phyloP scores from a whole-genome alignment of 2,329 filamentous ascomycete genomes.

The Talaromyces piceae region DNA sequence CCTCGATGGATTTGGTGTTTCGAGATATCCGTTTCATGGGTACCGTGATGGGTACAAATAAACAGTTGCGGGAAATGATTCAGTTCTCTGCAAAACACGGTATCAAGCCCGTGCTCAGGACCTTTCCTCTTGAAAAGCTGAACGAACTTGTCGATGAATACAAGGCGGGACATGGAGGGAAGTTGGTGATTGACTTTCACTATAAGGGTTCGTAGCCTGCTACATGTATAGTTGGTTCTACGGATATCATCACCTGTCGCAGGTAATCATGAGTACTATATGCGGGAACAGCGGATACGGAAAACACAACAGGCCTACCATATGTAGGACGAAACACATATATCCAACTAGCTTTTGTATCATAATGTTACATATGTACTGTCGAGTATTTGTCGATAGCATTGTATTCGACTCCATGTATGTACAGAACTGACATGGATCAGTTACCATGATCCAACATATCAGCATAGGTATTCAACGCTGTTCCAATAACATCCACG shows the following conservation, averaged over 20 bases:
- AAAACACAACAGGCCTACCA: no score
- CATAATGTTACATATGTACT: no score
- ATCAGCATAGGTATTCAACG: slow-evolving; percentile 34
- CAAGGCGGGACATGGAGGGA: slow-evolving; percentile 14
- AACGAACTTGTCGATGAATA: slow-evolving; percentile 18
- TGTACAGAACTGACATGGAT: no score
- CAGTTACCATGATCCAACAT: slow-evolving; percentile 37
- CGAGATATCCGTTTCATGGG: slow-evolving; percentile 19
- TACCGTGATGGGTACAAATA: slow-evolving; percentile 17
- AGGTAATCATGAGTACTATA: neutral
- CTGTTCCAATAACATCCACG: slow-evolving; percentile 35
- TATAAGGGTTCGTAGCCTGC: neutral
- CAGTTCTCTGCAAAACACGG: slow-evolving; percentile 16
- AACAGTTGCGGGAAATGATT: slow-evolving; percentile 17
- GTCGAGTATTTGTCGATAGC: no score
- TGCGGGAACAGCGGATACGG: no score
- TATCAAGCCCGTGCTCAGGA: slow-evolving; percentile 14
- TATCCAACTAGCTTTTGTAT: no score
- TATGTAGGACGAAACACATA: no score
- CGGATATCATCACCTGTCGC: neutral
- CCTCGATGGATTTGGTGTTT: slow-evolving; percentile 18
- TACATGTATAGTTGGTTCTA: neutral
- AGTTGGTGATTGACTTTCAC: slow-evolving; percentile 15
- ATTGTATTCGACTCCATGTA: no score
- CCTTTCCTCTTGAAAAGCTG: slow-evolving; percentile 16